A percentile compares a stretch with the other conserved stretches of the same genome.
Conservation (phyloP, 2,329 filamentous ascomycete genomes). For the Aspergillus thermomutatus region DNA sequence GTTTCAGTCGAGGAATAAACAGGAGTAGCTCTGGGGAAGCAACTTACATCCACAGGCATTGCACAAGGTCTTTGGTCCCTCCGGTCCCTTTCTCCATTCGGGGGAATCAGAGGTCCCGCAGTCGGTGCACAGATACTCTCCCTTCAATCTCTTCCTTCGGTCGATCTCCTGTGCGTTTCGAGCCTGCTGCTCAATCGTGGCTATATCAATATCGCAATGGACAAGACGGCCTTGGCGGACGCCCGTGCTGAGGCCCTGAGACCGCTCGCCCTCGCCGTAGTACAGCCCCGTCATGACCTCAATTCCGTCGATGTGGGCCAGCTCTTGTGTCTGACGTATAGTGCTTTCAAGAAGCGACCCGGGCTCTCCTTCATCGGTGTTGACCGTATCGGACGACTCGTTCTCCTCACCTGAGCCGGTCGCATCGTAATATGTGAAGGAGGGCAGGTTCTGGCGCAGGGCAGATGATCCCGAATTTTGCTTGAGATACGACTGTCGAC, state of each 20-base stretch:
- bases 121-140: conserved; percentile 94
- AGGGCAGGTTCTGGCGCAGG: background rate
- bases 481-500: conserved; percentile 55
- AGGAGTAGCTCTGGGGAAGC: background rate
- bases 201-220: conserved; percentile 80
- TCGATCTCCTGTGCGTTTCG: conserved; percentile 56
- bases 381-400: conserved; percentile 31
- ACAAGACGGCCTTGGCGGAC: conserved; percentile 76
- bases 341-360: conserved; percentile 70
- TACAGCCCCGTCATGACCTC: conserved; percentile 88
- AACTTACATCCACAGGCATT: conserved; percentile 83
- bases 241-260: conserved; percentile 82
- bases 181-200: conserved; percentile 67
- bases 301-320: conserved; percentile 78
- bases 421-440: conserved; percentile 38
- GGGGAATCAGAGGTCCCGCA: conserved; percentile 93
- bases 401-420: conserved; percentile 43
- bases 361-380: conserved; percentile 29
- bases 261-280: conserved; percentile 85
- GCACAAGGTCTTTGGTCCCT: conserved; percentile 88
- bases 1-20: background rate
- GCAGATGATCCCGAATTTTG: conserved; percentile 50
- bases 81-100: conserved; percentile 93
- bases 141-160: conserved; percentile 84
- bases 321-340: conserved; percentile 73